Evolutionary conservation across 2,329 filamentous ascomycete genomes (phyloP).

Genomic region (Falciphora oryzae): DNA sequence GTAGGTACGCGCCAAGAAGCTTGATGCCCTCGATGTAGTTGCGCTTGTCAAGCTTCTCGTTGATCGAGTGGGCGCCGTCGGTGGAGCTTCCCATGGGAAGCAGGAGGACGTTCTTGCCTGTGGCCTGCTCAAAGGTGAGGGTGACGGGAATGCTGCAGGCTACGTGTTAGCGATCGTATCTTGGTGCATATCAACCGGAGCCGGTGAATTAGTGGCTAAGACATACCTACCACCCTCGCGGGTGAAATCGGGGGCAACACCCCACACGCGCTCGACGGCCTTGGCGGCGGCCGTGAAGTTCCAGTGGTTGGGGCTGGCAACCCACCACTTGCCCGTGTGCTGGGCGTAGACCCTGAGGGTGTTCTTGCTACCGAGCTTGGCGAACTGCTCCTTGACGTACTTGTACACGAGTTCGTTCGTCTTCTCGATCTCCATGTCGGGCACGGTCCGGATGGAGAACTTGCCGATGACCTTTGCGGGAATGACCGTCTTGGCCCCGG

Average conservation of each 20-base stretch:
- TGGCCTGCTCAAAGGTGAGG: constrained; percentile 93
- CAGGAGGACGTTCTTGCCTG: constrained; percentile 93
- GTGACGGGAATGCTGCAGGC: constrained; percentile 80
- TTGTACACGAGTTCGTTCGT: constrained; percentile 83
- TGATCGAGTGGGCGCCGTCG: constrained; percentile 94
- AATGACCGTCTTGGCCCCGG: constrained; percentile 97
- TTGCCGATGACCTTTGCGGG: constrained; percentile 97
- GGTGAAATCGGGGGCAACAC: constrained; percentile 88
- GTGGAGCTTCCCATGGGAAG: constrained; percentile 97
- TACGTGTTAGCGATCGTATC: neutral
- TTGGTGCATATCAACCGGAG: too few relatives aligned
- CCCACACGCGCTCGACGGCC: constrained; percentile 94
- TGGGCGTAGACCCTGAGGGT: constrained; percentile 72
- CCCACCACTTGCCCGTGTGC: constrained; percentile 98
- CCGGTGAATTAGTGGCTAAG: neutral
- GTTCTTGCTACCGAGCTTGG: constrained; percentile 89
- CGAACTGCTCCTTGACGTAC: constrained; percentile 78
- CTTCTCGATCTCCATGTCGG: constrained; percentile 89
- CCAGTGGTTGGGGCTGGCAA: constrained; percentile 95
- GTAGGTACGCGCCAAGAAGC: constrained; percentile 87
- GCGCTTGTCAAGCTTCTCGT: constrained; percentile 93
- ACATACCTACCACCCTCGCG: constrained; percentile 83
- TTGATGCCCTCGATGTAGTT: constrained; percentile 99
- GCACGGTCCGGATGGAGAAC: constrained; percentile 96
- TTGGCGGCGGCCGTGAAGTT: constrained; percentile 94